Base-by-base conservation (phyloP, 805 yeast species). In the Teunomyces panamensis region DNA sequence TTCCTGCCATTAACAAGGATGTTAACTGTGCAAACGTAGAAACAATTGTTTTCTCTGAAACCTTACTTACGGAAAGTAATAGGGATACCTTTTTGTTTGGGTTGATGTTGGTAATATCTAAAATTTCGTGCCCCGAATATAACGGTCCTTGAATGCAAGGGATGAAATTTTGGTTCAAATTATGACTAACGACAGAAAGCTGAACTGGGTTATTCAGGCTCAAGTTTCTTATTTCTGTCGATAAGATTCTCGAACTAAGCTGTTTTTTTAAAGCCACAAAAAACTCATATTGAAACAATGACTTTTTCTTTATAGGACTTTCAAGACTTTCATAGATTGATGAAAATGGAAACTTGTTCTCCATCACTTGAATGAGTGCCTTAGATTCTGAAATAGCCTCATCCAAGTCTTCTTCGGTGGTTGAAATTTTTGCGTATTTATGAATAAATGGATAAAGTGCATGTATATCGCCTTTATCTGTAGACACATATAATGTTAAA, bases 391-490 rank as follows among this genome's bases (percentile, higher is more conserved):
- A 50, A 27, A 53, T 28, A 4, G 58, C 54, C 2, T 48, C 47
- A 10, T 50, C 50, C n/a, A 62, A 44, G 8, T 49, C 50, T 6
- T 43, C 44, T 29, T 47, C 43, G 3, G 60, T 51, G 2, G 59
- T 48, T n/a, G 56, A 58, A 11, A 65, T 45, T 10, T 39, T 49
- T 0, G 59, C 52, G 11, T 30, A 43, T 14, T 48, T 47, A 34
- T 52, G 48, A 1, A 60, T 35, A 45, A 64, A 65, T 5, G 73
- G 74, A 46, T 55, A 67, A 14, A 67, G 50, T 2, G 67, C 62
- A 49, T 52, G 65, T 1, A 67, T 43, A 13, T 60, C 47, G 0
- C 59, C 55, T 10, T 44, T 32, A 8, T 48, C 44, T 6, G 69
- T 48, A 1, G 66, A 33, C 1, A 68, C 52, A 46, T 67, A 68